These are phyloP conservation scores for Pisolithus tinctorius DNA, from an alignment of 768 basidiomycete species.

Conservation along the genomic window DNA sequence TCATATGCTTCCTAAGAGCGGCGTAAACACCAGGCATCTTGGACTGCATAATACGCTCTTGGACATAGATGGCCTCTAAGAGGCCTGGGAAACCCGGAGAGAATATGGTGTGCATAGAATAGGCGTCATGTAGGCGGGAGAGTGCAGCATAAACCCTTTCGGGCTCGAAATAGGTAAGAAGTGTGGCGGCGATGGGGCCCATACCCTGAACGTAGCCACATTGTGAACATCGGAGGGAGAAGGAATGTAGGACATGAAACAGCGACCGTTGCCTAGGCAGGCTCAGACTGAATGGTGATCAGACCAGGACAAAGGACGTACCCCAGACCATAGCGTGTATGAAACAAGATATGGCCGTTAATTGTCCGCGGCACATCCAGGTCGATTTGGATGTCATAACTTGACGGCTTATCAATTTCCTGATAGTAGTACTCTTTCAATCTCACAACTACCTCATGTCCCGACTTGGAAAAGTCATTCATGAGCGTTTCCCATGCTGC, in stretches of 20 bases:
- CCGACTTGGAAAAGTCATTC: constrained; percentile 42
- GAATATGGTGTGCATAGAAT: constrained; percentile 84
- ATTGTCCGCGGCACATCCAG: constrained; percentile 96
- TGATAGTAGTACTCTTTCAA: constrained; percentile 51
- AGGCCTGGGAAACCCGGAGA: constrained; percentile 93
- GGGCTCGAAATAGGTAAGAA: constrained; percentile 90
- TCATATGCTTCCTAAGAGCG: constrained; percentile 81
- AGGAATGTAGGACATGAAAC: constrained; percentile 90
- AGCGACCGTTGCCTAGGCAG: constrained; percentile 79
- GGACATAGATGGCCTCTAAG: constrained; percentile 92
- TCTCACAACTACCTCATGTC: constrained; percentile 36
- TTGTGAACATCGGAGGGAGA: constrained; percentile 73
- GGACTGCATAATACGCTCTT: constrained; percentile 80
- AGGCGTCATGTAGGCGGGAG: constrained; percentile 84
- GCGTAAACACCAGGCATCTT: constrained; percentile 87
- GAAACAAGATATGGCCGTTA: constrained; percentile 89
- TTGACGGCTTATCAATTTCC: constrained; percentile 71
- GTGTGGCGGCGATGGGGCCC: constrained; percentile 93
- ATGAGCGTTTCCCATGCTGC: constrained; percentile 89
- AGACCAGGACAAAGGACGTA: constrained; percentile 24
- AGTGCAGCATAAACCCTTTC: constrained; percentile 82
- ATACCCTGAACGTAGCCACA: constrained; percentile 99
- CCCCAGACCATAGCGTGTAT: constrained; percentile 94
- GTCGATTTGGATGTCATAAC: constrained; percentile 95
- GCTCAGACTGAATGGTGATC: constrained; percentile 6